A percentile compares a stretch with the other conserved stretches of the same genome.
Conservation (phyloP, 2,329 filamentous ascomycete species). For the Diaporthe australafricana region DNA sequence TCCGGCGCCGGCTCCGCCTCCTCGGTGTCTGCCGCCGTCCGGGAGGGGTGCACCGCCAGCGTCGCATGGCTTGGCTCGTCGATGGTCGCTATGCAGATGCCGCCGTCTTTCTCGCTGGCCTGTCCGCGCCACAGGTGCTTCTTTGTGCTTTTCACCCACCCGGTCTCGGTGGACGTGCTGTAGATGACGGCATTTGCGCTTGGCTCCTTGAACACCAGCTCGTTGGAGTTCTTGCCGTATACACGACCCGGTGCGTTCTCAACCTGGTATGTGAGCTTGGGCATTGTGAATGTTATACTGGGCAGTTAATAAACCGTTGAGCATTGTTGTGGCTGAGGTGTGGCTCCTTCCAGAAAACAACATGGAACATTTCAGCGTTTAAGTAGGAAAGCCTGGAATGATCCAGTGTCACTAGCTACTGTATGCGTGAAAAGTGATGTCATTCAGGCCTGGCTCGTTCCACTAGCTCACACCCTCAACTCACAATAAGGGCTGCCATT, state of each 20-base stretch:
- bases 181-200: conserved; percentile 33
- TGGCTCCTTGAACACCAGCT: conserved; percentile 37
- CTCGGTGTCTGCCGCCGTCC: neutral
- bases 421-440: conserved; percentile 16
- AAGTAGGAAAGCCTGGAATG: neutral
- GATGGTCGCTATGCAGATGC: conserved; percentile 35
- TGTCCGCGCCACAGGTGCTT: conserved; percentile 35
- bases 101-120: conserved; percentile 32
- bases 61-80: conserved; percentile 31
- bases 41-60: conserved; percentile 33
- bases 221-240: conserved; percentile 36
- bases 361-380: neutral
- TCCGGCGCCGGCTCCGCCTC: neutral
- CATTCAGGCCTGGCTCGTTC: neutral
- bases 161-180: conserved; percentile 33
- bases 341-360: neutral
- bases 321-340: conserved; percentile 6
- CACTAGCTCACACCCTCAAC: conserved; percentile 20
- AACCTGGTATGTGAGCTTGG: conserved; percentile 29
- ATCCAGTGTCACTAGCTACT: neutral
- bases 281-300: neutral
- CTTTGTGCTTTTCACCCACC: conserved; percentile 27
- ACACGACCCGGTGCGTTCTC: conserved; percentile 34
- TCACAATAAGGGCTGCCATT: neutral
- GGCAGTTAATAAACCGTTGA: neutral